phyloP scores from a whole-genome alignment of 2,329 filamentous ascomycete species.

The Metarhizium album region DNA sequence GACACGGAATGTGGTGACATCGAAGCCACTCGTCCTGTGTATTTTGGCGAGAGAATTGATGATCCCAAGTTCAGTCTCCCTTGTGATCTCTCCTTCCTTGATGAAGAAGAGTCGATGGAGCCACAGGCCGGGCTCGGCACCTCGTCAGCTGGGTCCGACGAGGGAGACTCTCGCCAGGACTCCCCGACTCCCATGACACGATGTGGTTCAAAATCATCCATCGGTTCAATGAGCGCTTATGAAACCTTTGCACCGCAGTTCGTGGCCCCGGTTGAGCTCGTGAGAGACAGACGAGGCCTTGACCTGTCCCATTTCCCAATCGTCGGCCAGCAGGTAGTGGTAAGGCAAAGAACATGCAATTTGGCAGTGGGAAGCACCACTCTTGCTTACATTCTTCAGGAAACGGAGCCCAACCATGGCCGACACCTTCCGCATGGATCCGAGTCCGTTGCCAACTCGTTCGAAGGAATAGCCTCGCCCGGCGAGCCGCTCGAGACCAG shows the following conservation, averaged over 20 bases:
- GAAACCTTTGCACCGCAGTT: neutral
- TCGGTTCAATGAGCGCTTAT: neutral
- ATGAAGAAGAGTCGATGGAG: slow-evolving; percentile 5
- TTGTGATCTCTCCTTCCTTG: slow-evolving; percentile 5
- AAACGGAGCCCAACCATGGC: neutral
- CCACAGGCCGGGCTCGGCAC: neutral
- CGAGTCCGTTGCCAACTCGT: neutral
- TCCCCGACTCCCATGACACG: slow-evolving; percentile 9
- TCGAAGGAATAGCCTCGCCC: neutral
- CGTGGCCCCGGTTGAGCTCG: neutral
- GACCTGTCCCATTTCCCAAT: neutral
- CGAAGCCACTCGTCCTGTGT: slow-evolving; percentile 18
- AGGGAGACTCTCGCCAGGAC: neutral
- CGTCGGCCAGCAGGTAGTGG: neutral
- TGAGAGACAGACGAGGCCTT: neutral
- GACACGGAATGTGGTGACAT: slow-evolving; percentile 15
- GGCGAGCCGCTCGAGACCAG: slow-evolving; percentile 1
- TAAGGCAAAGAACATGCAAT: neutral
- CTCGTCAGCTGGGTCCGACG: slow-evolving; percentile 5
- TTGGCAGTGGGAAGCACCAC: neutral
- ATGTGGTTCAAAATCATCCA: neutral
- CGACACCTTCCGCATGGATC: neutral
- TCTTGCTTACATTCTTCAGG: neutral
- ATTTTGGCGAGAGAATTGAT: slow-evolving; percentile 20
- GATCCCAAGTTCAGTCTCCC: slow-evolving; percentile 22